Percentiles rank a stretch among this genome's conserved stretches.
Evolutionary conservation across 148 eudicot species (phyloP).

Genomic region (Simmondsia chinensis): DNA sequence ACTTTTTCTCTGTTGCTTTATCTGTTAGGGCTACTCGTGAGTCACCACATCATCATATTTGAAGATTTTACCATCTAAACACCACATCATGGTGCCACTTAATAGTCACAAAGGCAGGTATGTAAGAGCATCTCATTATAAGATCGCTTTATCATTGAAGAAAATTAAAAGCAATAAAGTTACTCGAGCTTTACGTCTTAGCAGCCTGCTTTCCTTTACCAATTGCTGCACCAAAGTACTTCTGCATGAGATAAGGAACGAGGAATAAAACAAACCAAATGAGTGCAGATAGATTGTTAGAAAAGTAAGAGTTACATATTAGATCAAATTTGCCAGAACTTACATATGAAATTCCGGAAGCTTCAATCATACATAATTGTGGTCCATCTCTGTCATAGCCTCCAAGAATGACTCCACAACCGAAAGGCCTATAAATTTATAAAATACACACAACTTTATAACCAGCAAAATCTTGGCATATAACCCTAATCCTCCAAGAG

Average conservation of each 20-base stretch:
- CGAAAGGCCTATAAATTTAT: constrained; percentile 83
- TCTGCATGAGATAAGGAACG: constrained; percentile 27
- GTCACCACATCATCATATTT: no score
- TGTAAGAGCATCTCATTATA: no score
- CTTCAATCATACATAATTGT: constrained; percentile 87
- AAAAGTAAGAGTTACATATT: neutral
- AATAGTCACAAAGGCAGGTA: no score
- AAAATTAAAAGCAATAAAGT: neutral
- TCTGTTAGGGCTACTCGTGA: no score
- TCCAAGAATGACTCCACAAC: constrained; percentile 92
- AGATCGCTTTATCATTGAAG: no score
- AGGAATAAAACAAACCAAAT: neutral
- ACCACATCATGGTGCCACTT: no score
- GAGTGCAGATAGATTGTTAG: neutral
- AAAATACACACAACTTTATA: no score
- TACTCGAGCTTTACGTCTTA: constrained; percentile 75
- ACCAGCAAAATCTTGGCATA: neutral
- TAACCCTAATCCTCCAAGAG: neutral
- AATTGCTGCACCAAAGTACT: constrained; percentile 94
- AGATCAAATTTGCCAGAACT: constrained; percentile 20
- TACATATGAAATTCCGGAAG: constrained; percentile 97
- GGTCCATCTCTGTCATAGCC: constrained; percentile 99
- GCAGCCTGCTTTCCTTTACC: constrained; percentile 99
- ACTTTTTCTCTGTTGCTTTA: no score
- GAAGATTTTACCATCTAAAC: no score